Evolutionary conservation across 768 basidiomycete genomes (phyloP), one percentile per base, ranked within the genome.

Genomic region (Phaffia tasmanica): DNA sequence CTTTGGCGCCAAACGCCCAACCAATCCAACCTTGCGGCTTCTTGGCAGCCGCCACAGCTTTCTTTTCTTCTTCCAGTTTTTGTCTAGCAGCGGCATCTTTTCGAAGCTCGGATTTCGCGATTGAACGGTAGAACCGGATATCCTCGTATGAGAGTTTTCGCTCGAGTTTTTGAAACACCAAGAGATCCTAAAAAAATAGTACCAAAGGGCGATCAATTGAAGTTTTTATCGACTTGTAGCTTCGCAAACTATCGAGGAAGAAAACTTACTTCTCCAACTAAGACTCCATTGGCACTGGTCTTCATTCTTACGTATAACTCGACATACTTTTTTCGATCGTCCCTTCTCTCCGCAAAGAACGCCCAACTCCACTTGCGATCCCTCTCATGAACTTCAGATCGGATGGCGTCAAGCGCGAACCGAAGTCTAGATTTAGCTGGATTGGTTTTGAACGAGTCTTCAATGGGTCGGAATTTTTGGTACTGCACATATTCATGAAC

Each of bases 101-200:
- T 71, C 86, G 84, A 19, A 94, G 80, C 70, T 84, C 84, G 2
- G 90, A 90, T 30, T 89, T 85, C 0, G 91, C 89, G 68, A 98
- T 89, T 3, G 92, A 97, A 42, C 95, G 85, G 78, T 98, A 99
- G 77, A 97, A 95, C 3, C 94, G 86, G 60, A 99, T 85, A 72
- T 98, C 95, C 75, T 94, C 90, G 71, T 97, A 98, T 0, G 85
- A 81, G 32, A 98, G 80, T 74, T 89, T 90, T 70, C 75, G 79
- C 75, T 99, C 95, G 64, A 98, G 78, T 0, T 76, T 79, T 56
- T 85, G 82, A 35, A 93, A 78, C 19, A 70, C 69, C 9, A 69
- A 68, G 9, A 62, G 70, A 19, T 77, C 77, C 76, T 76, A 67
- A 3, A 21, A 50, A 47, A 1, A 47, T 65, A 29, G 25, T 7